Base-by-base conservation (phyloP, 257 asterid species). In the Petrea volubilis region DNA sequence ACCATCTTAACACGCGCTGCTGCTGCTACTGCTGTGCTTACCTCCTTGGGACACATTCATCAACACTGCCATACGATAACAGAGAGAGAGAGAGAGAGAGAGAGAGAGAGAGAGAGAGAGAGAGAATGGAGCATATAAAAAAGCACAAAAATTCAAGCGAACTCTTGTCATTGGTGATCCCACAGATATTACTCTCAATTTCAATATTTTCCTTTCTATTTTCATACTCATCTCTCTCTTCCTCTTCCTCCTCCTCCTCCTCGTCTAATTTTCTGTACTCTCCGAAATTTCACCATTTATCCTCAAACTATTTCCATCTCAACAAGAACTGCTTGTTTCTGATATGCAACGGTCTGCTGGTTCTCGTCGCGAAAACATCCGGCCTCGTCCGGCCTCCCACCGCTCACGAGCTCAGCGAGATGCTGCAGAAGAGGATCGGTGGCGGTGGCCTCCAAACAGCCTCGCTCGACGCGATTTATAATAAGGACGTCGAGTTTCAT, bases 321-420 rank as follows among this genome's bases (percentile, higher is more conserved):
- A 86, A 79, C 78, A 90, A 90, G 58, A 80, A 79, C 27, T 86
- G 73, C 75, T 74, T 86, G 24, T 90, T 90, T 64, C 81, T 90
- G 13, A 64, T 90, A 11, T 83, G 84, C 83, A 90, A 86, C 67
- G 96, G 87, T 7, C 85, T 90, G 63, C 36, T 90, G 15, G 83
- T 86, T 0, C 77, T 84, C 51, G 61, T 90, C 4, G 85, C 84
- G 1, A 84, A 77, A 49, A 77, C 93, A 43, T 86, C 88, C 0
- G 79, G 81, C 43, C 38, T 71, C 0, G 40, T 74, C 3, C 68
- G 36, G 21, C 73, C 82, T 1, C 77, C 70, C n/a, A 1, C 77
- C 6, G 50, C 23, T 15, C 44, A 15, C 62, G 74, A 77, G 5
- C 58, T 58, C 41, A 23, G 34, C 68, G 73, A 74, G 27, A 10